Evolutionary conservation across 352 stramenopile species (phyloP).

Genomic region (Aphanomyces invadans): DNA sequence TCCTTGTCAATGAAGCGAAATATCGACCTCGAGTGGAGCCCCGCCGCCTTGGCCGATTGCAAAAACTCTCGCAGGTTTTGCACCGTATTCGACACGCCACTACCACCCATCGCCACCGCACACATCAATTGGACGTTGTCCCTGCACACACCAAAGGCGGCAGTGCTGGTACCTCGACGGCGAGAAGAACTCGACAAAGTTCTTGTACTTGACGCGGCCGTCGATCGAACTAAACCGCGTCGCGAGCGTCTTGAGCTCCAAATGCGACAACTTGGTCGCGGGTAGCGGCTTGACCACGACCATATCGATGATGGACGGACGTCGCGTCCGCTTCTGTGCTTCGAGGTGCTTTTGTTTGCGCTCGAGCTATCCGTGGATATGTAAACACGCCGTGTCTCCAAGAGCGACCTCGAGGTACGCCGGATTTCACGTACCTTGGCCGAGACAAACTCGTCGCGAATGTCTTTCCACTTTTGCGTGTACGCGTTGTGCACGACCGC

Average conservation of each 20-base stretch:
- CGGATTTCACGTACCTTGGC: not conserved
- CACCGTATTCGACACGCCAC: not conserved
- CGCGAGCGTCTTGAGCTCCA: conserved; percentile 4
- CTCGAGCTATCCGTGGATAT: not conserved
- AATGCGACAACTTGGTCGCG: conserved; percentile 3
- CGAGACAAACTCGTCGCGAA: not conserved
- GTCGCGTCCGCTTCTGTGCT: not conserved
- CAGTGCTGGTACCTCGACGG: not conserved
- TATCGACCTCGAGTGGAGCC: conserved; percentile 6
- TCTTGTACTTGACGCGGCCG: conserved; percentile 12
- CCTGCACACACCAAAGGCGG: too few relatives aligned
- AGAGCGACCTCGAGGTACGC: not conserved
- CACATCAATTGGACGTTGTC: too few relatives aligned
- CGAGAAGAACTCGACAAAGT: conserved; percentile 12
- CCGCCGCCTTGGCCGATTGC: conserved; percentile 3
- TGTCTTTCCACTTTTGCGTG: conserved; percentile 4
- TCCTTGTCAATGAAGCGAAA: conserved; percentile 21
- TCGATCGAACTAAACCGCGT: not conserved
- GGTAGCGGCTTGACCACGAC: not conserved
- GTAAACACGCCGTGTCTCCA: too few relatives aligned
- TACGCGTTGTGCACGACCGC: conserved; percentile 10
- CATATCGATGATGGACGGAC: conserved; percentile 11
- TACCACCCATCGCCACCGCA: too few relatives aligned
- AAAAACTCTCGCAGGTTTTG: conserved; percentile 7
- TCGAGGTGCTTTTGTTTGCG: conserved; percentile 10